Percentiles rank a stretch among this genome's conserved stretches.
Evolutionary conservation across 2,329 filamentous ascomycete genomes (phyloP).

Genomic region (Pseudocercospora eumusae): DNA sequence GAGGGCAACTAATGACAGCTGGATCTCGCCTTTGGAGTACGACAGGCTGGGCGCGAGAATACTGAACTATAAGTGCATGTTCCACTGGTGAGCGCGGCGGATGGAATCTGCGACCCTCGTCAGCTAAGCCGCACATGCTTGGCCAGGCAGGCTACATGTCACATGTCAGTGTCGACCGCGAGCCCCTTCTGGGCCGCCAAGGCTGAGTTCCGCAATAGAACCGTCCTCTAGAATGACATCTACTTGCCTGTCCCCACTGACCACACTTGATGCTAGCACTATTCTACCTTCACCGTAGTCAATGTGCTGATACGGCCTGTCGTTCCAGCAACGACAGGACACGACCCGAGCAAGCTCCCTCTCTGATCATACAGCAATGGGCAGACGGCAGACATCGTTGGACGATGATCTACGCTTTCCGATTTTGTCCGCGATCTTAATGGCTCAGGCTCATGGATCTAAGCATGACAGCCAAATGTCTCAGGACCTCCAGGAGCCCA

Average conservation of each 20-base stretch:
- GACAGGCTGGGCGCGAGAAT: constrained; percentile 79
- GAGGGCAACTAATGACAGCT: constrained; percentile 83
- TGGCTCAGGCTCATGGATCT: too few relatives aligned
- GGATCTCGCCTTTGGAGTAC: constrained; percentile 86
- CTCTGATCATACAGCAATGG: too few relatives aligned
- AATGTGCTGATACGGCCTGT: not conserved
- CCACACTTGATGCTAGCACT: not conserved
- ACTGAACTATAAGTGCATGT: constrained; percentile 78
- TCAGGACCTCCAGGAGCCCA: not conserved
- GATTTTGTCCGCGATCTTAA: too few relatives aligned
- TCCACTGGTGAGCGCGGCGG: constrained; percentile 52
- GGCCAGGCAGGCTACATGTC: not conserved
- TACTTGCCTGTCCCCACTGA: not conserved
- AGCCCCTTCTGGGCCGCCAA: constrained; percentile 7
- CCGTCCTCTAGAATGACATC: not conserved
- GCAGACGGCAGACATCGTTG: too few relatives aligned
- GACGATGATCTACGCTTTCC: too few relatives aligned
- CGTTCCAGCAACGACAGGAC: not conserved
- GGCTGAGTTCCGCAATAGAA: constrained; percentile 3
- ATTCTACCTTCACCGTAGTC: not conserved
- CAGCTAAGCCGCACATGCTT: constrained; percentile 1
- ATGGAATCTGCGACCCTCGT: not conserved
- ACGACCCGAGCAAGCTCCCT: not conserved
- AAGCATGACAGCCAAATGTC: not conserved
- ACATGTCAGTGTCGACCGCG: not conserved